Base-by-base conservation (phyloP, 352 stramenopile genomes). In the Globisporangium polare region DNA sequence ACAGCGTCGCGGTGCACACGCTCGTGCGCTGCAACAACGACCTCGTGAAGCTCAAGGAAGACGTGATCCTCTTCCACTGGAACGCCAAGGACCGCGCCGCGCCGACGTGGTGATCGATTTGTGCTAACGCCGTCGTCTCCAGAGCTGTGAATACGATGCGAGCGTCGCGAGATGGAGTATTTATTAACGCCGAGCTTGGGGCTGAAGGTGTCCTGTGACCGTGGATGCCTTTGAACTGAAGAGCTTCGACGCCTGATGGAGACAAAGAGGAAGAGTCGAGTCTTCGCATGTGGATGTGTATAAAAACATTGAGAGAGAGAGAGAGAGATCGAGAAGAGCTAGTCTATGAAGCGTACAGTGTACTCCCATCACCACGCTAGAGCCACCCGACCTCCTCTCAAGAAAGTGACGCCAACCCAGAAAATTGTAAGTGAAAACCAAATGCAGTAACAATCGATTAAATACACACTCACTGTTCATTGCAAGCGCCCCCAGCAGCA, bases 1-100 rank as follows among this genome's bases (percentile, higher is more conserved):
- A 85, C 65, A 92, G 79, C 60, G 74, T 63, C 42, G 80, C 80
- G 1, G 80, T 94, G 29, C 77, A 89, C 71, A 90, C 79, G 15
- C 62, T 94, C 27, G 69, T 75, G 45, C 69, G 77, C 15, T 91
- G 80, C 74, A 90, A 84, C 68, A 94, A 94, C 54, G 80, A 92
- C 65, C 67, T 94, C 42, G 78, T 88, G 47, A 92, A 94, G 66
- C 73, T 94, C 41, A 91, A 92, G 68, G 85, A 94, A 62, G 83
- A 94, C 41, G 85, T 92, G 27, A 90, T 94, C 42, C 73, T 94
- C 29, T 94, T 89, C 67, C 78, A 92, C 66, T 94, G 85, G 85
- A 89, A 92, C 53, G 82, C 77, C 8, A 90, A 91, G 62, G 83
- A 90, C 53, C 71, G 75, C 45, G 65, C 69, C 15, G 77, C 79